Evolutionary conservation across 345 rosid species (phyloP).

Genomic region (Diplotaxis tenuifolia): DNA sequence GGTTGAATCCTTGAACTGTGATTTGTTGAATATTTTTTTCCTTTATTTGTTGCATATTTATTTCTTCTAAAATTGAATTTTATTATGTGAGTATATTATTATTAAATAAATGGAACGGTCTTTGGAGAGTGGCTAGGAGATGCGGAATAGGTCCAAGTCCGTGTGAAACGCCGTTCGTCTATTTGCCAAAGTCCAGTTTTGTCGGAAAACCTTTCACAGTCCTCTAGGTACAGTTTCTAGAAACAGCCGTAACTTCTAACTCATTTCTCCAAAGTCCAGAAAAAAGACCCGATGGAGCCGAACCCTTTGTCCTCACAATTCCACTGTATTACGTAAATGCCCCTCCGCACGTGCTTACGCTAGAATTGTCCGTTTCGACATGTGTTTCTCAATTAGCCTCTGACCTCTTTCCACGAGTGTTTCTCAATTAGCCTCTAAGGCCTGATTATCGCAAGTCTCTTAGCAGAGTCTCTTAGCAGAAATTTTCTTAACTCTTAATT

Average conservation of each 20-base stretch:
- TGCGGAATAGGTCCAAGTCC: neutral
- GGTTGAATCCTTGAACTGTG: neutral
- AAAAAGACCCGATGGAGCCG: constrained; percentile 1
- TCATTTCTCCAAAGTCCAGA: neutral
- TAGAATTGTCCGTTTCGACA: too few relatives aligned
- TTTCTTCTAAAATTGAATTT: neutral
- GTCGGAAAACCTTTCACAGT: neutral
- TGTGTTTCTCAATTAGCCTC: too few relatives aligned
- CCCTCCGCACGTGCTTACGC: too few relatives aligned
- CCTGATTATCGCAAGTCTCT: too few relatives aligned
- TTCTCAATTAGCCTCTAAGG: too few relatives aligned
- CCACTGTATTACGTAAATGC: constrained; percentile 98
- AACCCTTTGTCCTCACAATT: constrained; percentile 69
- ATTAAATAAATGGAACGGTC: neutral
- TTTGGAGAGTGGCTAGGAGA: neutral
- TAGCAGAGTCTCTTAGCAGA: too few relatives aligned
- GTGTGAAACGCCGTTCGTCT: neutral
- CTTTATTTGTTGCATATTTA: constrained; percentile 19
- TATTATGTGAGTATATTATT: neutral
- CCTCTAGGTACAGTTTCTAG: neutral
- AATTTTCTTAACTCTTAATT: too few relatives aligned
- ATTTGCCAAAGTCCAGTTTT: neutral
- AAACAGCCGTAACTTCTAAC: neutral
- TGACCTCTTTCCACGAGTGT: too few relatives aligned
- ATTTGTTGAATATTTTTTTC: constrained; percentile 23